Percentiles rank a stretch among this genome's conserved stretches.
These are phyloP conservation scores for Akanthomyces lecanii DNA, from an alignment of 2,329 filamentous ascomycete genomes.

Conservation along the genomic window DNA sequence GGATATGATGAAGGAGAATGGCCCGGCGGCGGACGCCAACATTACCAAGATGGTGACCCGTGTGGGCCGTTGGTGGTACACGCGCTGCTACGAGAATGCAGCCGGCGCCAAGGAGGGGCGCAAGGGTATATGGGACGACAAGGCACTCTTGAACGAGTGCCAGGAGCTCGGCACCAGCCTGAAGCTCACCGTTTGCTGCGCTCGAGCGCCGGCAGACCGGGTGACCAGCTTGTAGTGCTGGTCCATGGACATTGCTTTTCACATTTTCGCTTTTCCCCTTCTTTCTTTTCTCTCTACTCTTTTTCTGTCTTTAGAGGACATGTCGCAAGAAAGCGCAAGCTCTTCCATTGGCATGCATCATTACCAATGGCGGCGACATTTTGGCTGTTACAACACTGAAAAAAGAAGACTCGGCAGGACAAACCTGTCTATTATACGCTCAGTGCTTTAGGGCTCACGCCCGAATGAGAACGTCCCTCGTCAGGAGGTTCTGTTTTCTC, in stretches of 20 bases:
- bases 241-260: not conserved
- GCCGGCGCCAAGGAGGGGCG: slow-evolving; percentile 40
- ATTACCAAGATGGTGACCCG: slow-evolving; percentile 90
- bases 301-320: not conserved
- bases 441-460: slow-evolving; percentile 13
- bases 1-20: slow-evolving; percentile 68
- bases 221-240: slow-evolving; percentile 40
- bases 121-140: slow-evolving; percentile 73
- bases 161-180: slow-evolving; percentile 82
- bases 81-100: slow-evolving; percentile 78
- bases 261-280: not conserved
- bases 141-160: slow-evolving; percentile 72
- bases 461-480: not conserved
- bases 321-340: slow-evolving; percentile 12
- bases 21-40: slow-evolving; percentile 69
- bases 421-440: slow-evolving; percentile 5
- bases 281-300: not conserved
- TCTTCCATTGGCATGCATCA: not conserved
- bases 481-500: not conserved
- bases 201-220: slow-evolving; percentile 65
- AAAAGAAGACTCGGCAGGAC: not conserved
- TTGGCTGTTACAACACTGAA: not conserved
- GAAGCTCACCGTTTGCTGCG: slow-evolving; percentile 87
- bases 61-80: slow-evolving; percentile 96
- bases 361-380: slow-evolving; percentile 5